A percentile compares a stretch with the other conserved stretches of the same genome.
These are phyloP conservation scores for Ceriops tagal DNA, from an alignment of 345 rosid genomes.

Conservation along the genomic window DNA sequence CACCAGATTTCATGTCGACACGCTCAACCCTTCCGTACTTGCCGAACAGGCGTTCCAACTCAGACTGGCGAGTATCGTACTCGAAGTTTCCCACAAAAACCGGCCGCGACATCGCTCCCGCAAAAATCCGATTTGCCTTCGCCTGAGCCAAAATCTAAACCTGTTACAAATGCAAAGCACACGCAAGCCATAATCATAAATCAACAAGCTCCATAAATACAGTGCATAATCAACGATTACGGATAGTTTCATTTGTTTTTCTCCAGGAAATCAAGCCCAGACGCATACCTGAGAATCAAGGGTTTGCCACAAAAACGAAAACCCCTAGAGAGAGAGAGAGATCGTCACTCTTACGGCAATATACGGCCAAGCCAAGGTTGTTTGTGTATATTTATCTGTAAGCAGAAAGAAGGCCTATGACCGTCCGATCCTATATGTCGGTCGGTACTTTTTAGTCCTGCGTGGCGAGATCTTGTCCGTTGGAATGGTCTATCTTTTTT, in stretches of 20 bases:
- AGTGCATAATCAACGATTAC: background rate
- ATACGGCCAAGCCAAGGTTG: no score
- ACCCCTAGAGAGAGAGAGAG: slow-evolving; percentile 1
- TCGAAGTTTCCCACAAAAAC: slow-evolving; percentile 77
- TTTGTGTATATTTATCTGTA: no score
- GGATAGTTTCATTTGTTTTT: background rate
- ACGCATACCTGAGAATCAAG: background rate
- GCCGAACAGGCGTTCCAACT: slow-evolving; percentile 65
- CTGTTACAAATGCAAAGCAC: background rate
- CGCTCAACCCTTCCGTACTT: slow-evolving; percentile 81
- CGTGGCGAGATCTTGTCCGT: background rate
- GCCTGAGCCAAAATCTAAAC: slow-evolving; percentile 9
- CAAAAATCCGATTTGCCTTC: background rate
- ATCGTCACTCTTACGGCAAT: no score
- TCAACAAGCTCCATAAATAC: background rate
- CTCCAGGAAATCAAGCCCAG: no score
- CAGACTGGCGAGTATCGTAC: slow-evolving; percentile 77
- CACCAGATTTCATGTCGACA: slow-evolving; percentile 92
- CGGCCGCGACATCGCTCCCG: slow-evolving; percentile 42
- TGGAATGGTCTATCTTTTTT: background rate
- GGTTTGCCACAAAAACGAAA: background rate
- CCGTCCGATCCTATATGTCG: no score
- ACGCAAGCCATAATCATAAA: background rate
- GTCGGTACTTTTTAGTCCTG: background rate
- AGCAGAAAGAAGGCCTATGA: background rate